These are phyloP conservation scores for Cystobasidium sp. DNA, from an alignment of 1,284 basidiomycete genomes.

Conservation along the genomic window DNA sequence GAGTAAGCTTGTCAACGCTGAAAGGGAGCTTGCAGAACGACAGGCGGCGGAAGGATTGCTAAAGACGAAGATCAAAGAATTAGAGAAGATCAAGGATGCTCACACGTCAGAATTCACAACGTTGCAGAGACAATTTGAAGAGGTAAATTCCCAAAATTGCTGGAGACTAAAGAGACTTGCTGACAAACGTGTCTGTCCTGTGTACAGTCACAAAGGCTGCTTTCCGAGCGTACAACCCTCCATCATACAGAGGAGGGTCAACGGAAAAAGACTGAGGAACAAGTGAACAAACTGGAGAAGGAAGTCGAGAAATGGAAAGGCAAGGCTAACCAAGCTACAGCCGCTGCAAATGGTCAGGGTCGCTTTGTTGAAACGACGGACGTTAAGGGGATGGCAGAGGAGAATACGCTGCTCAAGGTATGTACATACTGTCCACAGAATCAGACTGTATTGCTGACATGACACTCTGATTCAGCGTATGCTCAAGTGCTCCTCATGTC, in stretches of 20 bases:
- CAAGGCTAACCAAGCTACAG: conserved; percentile 56
- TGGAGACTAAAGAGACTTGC: conserved; percentile 58
- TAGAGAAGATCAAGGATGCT: background rate
- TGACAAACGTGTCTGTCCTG: conserved; percentile 59
- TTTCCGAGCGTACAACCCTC: conserved; percentile 50
- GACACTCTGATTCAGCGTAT: conserved; percentile 65
- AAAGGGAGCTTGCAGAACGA: conserved; percentile 17
- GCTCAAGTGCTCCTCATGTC: conserved; percentile 90
- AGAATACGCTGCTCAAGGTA: conserved; percentile 68
- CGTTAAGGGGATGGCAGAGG: conserved; percentile 51
- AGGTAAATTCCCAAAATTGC: conserved; percentile 58
- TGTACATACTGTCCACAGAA: conserved; percentile 48
- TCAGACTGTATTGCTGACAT: background rate
- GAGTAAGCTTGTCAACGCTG: conserved; percentile 6
- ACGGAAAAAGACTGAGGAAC: conserved; percentile 56
- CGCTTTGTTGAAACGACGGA: conserved; percentile 46
- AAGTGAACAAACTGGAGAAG: conserved; percentile 51
- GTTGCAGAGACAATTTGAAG: conserved; percentile 62
- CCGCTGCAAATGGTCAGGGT: conserved; percentile 41
- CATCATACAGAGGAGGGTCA: conserved; percentile 54
- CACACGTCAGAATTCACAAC: conserved; percentile 9
- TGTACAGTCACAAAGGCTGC: conserved; percentile 53
- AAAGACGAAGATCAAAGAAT: conserved; percentile 15
- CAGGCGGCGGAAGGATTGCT: conserved; percentile 5
- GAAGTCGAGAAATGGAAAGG: conserved; percentile 60